Conservation (phyloP, 202 grass and related monocot genomes). For the Eragrostis tef region DNA sequence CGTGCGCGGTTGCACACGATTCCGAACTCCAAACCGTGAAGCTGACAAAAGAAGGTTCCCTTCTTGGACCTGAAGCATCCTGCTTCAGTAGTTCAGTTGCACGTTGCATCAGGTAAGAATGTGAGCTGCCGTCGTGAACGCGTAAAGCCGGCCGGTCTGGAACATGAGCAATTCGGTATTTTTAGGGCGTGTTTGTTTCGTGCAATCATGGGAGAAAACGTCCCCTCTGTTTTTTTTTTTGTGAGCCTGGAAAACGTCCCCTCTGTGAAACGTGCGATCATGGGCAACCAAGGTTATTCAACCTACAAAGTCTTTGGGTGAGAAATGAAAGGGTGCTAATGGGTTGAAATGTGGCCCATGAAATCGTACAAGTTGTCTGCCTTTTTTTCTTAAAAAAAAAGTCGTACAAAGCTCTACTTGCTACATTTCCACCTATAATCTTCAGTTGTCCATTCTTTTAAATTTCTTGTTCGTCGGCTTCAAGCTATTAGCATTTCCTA, state of each 20-base stretch:
- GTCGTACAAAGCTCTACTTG: no score
- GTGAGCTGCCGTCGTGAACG: background rate
- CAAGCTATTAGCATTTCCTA: background rate
- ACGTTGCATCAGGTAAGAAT: background rate
- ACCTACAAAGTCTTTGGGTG: no score
- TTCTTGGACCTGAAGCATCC: slow-evolving; percentile 13
- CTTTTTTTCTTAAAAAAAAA: no score
- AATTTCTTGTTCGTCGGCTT: background rate
- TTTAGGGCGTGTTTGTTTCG: no score
- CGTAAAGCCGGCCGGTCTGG: background rate
- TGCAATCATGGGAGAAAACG: no score
- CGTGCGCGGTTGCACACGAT: background rate
- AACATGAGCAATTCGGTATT: background rate
- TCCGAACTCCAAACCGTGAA: slow-evolving; percentile 6
- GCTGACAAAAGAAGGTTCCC: slow-evolving; percentile 18
- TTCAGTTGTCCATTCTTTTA: no score
- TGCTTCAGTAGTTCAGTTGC: no score
- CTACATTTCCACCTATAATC: no score
- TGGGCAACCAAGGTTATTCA: background rate
- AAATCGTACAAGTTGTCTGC: background rate
- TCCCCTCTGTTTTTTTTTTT: no score
- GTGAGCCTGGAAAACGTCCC: no score
- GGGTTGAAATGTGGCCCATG: no score
- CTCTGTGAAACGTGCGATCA: background rate
- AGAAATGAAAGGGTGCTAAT: no score